phyloP scores from a whole-genome alignment of 2,329 filamentous ascomycete genomes.

The Sclerotinia spermophila region DNA sequence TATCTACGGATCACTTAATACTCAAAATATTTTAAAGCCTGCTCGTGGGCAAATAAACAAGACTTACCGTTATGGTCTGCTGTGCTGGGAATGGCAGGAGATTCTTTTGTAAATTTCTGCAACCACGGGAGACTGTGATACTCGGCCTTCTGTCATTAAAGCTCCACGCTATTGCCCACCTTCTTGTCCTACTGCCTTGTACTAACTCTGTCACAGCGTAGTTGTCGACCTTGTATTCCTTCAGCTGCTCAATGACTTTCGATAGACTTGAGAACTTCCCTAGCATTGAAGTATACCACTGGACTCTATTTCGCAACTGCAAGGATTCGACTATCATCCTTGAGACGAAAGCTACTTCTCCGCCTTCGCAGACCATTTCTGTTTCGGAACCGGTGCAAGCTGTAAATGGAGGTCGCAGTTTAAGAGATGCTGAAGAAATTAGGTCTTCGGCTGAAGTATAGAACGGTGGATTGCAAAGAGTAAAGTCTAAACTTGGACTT shows the following conservation, averaged over 20 bases:
- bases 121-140: conserved; percentile 40
- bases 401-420: conserved; percentile 65
- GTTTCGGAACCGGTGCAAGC: conserved; percentile 71
- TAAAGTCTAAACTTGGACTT: conserved; percentile 63
- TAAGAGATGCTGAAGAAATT: conserved; percentile 58
- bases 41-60: background rate
- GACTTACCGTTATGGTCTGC: conserved; percentile 40
- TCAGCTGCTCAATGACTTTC: conserved; percentile 55
- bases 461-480: conserved; percentile 94
- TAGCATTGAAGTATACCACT: conserved; percentile 91
- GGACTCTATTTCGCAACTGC: conserved; percentile 54
- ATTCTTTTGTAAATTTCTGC: conserved; percentile 44
- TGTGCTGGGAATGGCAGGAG: conserved; percentile 51
- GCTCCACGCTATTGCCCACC: conserved; percentile 90
- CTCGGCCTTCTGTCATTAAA: conserved; percentile 65
- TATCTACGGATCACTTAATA: conserved; percentile 2
- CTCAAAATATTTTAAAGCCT: background rate
- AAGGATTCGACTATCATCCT: conserved; percentile 70
- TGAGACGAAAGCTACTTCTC: conserved; percentile 71
- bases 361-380: conserved; percentile 83
- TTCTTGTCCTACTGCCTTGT: conserved; percentile 71
- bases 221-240: conserved; percentile 62
- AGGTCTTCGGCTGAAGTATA: conserved; percentile 74
- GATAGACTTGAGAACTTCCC: conserved; percentile 73
- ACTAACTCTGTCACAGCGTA: conserved; percentile 79